Base-by-base conservation (phyloP, 2,329 filamentous ascomycete genomes). In the Colletotrichum euphorbiae region DNA sequence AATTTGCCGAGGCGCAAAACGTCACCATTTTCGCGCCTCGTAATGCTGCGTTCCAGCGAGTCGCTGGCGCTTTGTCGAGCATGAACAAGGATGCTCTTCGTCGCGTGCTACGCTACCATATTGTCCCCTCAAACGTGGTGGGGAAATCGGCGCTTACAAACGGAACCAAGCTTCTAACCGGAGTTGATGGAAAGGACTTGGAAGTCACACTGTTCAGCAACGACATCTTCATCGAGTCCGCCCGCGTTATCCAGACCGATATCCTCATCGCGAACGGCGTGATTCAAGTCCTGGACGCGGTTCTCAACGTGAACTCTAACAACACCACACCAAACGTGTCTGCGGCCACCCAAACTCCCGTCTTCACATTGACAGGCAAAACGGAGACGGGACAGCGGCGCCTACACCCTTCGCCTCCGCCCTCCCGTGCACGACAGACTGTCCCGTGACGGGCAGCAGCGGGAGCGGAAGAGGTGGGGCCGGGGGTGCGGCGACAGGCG, bases 191-290 rank as follows among this genome's bases (percentile, higher is more conserved):
- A 1, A 57, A 55, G 33, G 52, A 21, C 13, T 2, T 71, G 17
- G 19, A 54, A n/a, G 48, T 70, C n/a, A 71, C 68, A 17, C 50
- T 62, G 6, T 66, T 54, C 52, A 70, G 80, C 40, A 80, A 81
- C 56, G 80, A 81, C 70, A 85, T 82, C 73, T 86, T 80, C 70
- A 77, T 86, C 72, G 85, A 88, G 77, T 80, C 81, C 21, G 85
- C 85, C 6, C 80, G 83, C 71, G 78, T 89, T 33, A 76, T 85
- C 21, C 78, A 81, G 69, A 78, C 83, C 1, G 84, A 89, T 71
- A 81, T 87, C 40, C 77, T 89, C n/a, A 76, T 87, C 48, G 82
- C 84, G 68, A 89, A 89, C 73, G 87, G 87, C 48, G 84, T 89
- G 43, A 75, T 88, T 11, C 87, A 89, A 74, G 78, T 89, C 42